These are phyloP conservation scores for Alternaria angustiovoidea DNA, from an alignment of 2,329 filamentous ascomycete genomes.

Conservation along the genomic window DNA sequence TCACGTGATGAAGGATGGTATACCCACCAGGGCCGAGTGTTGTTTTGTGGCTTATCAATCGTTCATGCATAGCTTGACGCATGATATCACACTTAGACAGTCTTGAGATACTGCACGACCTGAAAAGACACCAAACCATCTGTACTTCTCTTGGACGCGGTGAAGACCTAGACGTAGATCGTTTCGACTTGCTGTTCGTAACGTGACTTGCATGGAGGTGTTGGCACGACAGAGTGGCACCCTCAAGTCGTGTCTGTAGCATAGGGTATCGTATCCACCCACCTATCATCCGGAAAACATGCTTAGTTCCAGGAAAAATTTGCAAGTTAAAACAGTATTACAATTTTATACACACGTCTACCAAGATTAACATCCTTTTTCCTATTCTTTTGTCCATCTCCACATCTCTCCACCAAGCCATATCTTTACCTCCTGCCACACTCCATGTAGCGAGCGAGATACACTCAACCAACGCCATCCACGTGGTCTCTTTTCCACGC, in stretches of 20 bases:
- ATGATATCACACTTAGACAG: neutral
- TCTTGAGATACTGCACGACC: neutral
- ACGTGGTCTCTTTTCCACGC: neutral
- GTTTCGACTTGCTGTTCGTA: neutral
- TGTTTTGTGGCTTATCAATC: accelerated
- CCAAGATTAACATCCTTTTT: neutral
- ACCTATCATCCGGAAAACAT: neutral
- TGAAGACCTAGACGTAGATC: accelerated
- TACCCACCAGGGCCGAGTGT: neutral
- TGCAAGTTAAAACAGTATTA: neutral
- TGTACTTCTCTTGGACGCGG: accelerated
- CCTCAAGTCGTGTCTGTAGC: accelerated
- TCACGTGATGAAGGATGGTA: neutral
- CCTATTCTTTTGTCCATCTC: neutral
- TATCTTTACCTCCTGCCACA: neutral
- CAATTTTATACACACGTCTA: neutral
- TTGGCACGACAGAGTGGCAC: accelerated
- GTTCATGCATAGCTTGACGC: neutral
- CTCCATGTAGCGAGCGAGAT: neutral
- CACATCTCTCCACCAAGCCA: neutral
- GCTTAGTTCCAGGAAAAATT: neutral
- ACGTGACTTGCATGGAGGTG: neutral
- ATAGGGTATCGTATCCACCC: neutral
- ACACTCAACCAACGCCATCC: neutral
- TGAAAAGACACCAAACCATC: neutral